Evolutionary conservation across 2,329 filamentous ascomycete genomes (phyloP), one percentile per base, ranked within the genome.

Genomic region (Fusarium sp.): DNA sequence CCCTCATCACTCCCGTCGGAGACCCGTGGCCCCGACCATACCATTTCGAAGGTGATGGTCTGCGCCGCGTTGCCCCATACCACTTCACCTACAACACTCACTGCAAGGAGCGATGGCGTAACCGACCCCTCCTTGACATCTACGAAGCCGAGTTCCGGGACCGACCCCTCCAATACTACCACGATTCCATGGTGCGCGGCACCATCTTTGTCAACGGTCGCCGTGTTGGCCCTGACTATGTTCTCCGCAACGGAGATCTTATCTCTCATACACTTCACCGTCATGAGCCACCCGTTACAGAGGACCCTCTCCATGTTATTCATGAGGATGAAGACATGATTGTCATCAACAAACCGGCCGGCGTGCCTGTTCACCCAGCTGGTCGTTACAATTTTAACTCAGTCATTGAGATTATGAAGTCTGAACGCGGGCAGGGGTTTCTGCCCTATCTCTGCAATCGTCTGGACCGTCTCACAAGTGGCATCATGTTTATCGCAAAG

Each of bases 401-500:
- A 1, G 87, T 99, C 49, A 87, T 97, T 38, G 94, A 98, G 83
- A 97, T 99, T 71, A 90, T 99, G 87, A 90, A 92, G 72, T 88
- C 92, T 2, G 91, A 97, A 76, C 83, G 88, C 36, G 83, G 85
- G 0, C 79, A 80, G 20, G 79, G 80, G 27, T 90, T 87, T 77
- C 77, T 85, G 57, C 85, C 88, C 1, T 80, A 87, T 66, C 89
- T 96, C 0, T 98, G 95, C 81, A 97, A 99, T 76, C 86, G 96
- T n/a, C 87, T 99, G 27, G 96, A 99, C 78, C 86, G 96, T 57
- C 82, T 99, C 74, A 99, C 96, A 0, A 97, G 93, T 73, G 96
- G 96, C 53, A 92, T 99, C 77, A 98, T 99, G 95, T 99, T 99
- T 79, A 90, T 99, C 73, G 96, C 91, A 27, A 99, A 99, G 81